Base-by-base conservation (phyloP, 2,329 filamentous ascomycete species). In the Aspergillus vadensis region DNA sequence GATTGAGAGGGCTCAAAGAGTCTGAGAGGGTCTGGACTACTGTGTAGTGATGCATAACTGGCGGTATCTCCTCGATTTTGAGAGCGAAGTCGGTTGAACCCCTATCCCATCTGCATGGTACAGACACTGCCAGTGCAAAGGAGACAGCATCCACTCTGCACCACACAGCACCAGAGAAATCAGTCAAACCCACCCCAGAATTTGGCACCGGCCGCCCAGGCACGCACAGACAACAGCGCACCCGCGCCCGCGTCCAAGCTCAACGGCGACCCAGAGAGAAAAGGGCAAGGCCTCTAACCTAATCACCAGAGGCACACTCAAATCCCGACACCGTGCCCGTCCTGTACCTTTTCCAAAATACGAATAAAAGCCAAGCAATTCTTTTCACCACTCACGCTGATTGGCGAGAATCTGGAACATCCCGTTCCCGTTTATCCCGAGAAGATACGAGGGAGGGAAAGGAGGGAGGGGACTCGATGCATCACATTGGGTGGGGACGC, bases 401-500 rank as follows among this genome's bases (percentile, higher is more conserved):
- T 23, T 23, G 41, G 41, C 14, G 8, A 44, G 10, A 21, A 21
- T 23, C 19, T 21, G 41, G 19, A 23, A 21, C 17, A 21, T 19
- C 17, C 41, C 19, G 41, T 21, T 21, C 47, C 23, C 21, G 23
- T 10, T 30, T 12, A 5, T 27, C 9, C 23, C 14, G 39, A 19
- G 17, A 27, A 27, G 43, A 55, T 47, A 47, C 53, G 53, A 55
- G 23, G 41, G 41, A n/a, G 41, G 41, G 12, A 49, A 30, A 27
- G 21, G 21, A 36, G 32, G 8, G 39, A 12, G 17, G 19, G 19
- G 50, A 39, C 21, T 54, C 32, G 57, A 58, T 54, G 43, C 32
- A 58, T 58, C 57, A 54, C 50, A 58, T 38, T 39, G 23, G 7
- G 47, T n/a, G 39, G 32, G 17, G 53, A 41, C 41, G 44, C 19